Evolutionary conservation across 2,329 filamentous ascomycete species (phyloP).

Genomic region (Sclerotinia minor): DNA sequence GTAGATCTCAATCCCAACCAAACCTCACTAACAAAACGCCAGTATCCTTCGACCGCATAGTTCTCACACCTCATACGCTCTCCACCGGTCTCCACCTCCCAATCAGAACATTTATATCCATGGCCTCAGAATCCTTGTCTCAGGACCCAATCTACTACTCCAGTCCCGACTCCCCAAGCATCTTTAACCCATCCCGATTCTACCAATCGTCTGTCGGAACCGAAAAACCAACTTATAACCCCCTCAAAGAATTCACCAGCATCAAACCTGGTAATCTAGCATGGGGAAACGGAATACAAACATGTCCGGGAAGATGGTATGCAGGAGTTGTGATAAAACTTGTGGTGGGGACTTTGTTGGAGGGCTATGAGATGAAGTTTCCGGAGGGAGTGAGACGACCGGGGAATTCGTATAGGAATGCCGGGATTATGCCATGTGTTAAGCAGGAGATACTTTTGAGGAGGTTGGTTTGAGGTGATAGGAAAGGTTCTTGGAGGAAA

Average conservation of each 20-base stretch:
- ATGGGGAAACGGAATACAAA: conserved; percentile 17
- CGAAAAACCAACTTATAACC: background rate
- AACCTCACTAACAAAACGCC: background rate
- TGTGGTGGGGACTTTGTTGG: conserved; percentile 34
- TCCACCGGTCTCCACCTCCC: conserved; percentile 42
- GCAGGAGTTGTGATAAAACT: conserved; percentile 9
- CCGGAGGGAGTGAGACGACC: background rate
- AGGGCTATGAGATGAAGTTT: conserved; percentile 38
- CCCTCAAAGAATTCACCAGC: background rate
- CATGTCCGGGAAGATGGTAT: conserved; percentile 21
- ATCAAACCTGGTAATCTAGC: conserved; percentile 27
- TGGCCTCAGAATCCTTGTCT: conserved; percentile 24
- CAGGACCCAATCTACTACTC: conserved; percentile 9
- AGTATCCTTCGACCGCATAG: conserved; percentile 23
- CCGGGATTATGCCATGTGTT: background rate
- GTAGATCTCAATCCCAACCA: background rate
- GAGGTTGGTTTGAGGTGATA: background rate
- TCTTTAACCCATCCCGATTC: conserved; percentile 37
- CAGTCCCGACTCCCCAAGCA: background rate
- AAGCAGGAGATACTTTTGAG: conserved; percentile 11
- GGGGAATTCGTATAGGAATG: conserved; percentile 1
- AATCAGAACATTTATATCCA: conserved; percentile 35
- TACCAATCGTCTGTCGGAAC: conserved; percentile 24
- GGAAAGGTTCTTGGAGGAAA: too few species aligned
- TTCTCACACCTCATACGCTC: conserved; percentile 35